Percentiles rank a stretch among this genome's conserved stretches.
Evolutionary conservation across 192 early-diverging fungal species (phyloP).

Genomic region (Chytriomyces hyalinus): DNA sequence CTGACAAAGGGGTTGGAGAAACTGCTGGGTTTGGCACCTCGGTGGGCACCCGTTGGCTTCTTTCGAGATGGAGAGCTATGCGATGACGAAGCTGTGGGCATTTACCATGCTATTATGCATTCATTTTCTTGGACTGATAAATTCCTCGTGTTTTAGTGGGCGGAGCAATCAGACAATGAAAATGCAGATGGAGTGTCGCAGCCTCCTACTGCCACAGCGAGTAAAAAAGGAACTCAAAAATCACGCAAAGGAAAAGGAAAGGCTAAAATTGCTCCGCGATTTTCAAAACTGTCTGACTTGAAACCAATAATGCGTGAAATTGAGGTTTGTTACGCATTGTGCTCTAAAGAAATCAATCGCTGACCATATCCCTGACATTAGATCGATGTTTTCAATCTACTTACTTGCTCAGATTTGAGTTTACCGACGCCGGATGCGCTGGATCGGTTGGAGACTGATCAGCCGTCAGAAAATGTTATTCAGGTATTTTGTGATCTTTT

Average conservation of each 20-base stretch:
- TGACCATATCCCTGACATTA: neutral
- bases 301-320: slow-evolving; percentile 21
- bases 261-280: slow-evolving; percentile 15
- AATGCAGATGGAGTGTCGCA: slow-evolving; percentile 1
- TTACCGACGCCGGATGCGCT: slow-evolving; percentile 3
- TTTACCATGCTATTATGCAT: neutral
- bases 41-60: slow-evolving; percentile 28
- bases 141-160: neutral
- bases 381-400: slow-evolving; percentile 31
- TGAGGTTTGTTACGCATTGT: slow-evolving; percentile 19
- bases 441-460: neutral
- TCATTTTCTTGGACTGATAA: neutral
- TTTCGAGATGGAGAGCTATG: slow-evolving; percentile 22
- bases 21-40: slow-evolving; percentile 1
- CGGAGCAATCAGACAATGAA: slow-evolving; percentile 16
- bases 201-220: slow-evolving; percentile 5
- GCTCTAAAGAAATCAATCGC: neutral
- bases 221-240: slow-evolving; percentile 19
- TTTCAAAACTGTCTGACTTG: slow-evolving; percentile 12
- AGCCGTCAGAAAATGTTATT: neutral
- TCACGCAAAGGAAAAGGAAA: slow-evolving; percentile 29
- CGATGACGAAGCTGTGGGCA: neutral
- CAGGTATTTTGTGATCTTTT: neutral
- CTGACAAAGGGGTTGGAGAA: neutral
- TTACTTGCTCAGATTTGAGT: slow-evolving; percentile 7